Conservation (phyloP, 1,139 yeast genomes). For the Barnettozyma hawaiiensis region DNA sequence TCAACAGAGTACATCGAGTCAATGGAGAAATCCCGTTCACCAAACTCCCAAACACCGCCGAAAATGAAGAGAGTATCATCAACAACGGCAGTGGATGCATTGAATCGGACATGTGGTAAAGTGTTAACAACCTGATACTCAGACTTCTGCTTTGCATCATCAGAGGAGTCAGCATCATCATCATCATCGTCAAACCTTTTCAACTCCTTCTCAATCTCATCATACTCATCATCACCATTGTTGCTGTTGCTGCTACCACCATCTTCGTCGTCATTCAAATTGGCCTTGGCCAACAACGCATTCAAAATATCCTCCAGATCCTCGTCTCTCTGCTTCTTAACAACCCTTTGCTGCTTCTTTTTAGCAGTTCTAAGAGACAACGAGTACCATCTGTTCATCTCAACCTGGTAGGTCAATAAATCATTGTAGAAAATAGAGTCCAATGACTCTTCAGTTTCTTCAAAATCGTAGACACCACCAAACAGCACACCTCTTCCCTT, state of each 20-base stretch:
- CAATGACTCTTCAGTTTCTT: conserved; percentile 89
- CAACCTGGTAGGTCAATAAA: conserved; percentile 76
- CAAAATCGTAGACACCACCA: conserved; percentile 94
- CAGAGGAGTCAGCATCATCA: conserved; percentile 37
- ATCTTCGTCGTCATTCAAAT: conserved; percentile 59
- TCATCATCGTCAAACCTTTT: conserved; percentile 34
- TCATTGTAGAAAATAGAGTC: conserved; percentile 83
- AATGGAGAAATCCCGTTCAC: conserved; percentile 76
- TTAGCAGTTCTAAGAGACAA: conserved; percentile 61
- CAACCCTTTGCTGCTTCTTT: conserved; percentile 40
- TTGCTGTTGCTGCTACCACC: too few species aligned
- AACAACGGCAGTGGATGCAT: conserved; percentile 78
- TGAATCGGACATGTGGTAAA: conserved; percentile 86
- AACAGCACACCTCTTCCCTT: conserved; percentile 89
- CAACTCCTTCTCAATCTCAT: conserved; percentile 37
- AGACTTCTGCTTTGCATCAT: conserved; percentile 4
- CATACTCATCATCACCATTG: conserved; percentile 37
- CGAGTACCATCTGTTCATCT: conserved; percentile 85
- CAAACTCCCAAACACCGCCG: conserved; percentile 89
- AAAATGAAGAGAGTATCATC: conserved; percentile 82
- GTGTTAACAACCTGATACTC: conserved; percentile 56
- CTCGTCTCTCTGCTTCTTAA: conserved; percentile 57
- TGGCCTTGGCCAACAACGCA: conserved; percentile 65
- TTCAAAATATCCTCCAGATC: conserved; percentile 80
- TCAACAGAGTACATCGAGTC: conserved; percentile 87